Evolutionary conservation across 208 protist genomes (phyloP), one percentile per base, ranked within the genome.

Genomic region (Trypanosoma rangeli): DNA sequence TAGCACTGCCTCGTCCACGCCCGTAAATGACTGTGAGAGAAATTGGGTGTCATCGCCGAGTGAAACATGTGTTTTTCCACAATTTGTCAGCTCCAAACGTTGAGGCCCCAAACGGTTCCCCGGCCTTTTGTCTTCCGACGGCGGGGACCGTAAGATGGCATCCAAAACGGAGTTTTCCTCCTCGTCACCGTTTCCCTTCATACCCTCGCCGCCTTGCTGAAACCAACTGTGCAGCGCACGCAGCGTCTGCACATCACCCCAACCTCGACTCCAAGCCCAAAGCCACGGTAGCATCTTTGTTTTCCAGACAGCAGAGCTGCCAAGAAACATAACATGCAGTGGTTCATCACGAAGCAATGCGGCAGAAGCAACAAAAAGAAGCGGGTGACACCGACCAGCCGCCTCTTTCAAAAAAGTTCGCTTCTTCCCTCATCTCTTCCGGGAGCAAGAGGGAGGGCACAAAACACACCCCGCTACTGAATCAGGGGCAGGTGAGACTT

Each of bases 231-330:
- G 24, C 0, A 66, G 16, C 31, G 33, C 48, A 37, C 29, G 61
- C 61, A 66, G 31, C 42, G 37, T 66, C 1, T 37, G 46, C 26
- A 1, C 49, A 44, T 44, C 20, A 37, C 49, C 48, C 16, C 61
- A 61, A 18, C 56, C 50, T 7, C 44, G 58, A 33, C 50, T 68
- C 28, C 48, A 20, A 15, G 62, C 63, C 69, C 69, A 74, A 12
- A 74, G 44, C 69, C 69, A 74, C 44, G 26, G 69, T 35, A 55
- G 22, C 18, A 67, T 54, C 35, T 26, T 74, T 39, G 69, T 57
- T 39, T 68, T 74, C 12, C 69, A 59, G 10, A 57, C 69, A 35
- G 29, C 58, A 24, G 56, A 33, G 22, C 28, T 58, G 53, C 69
- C 69, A 26, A 74, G 46, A 56, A 68, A 22, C 12, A 61, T 50